Evolutionary conservation across 495 filamentous ascomycete species (phyloP).

Genomic region (Penicillium turbatum): DNA sequence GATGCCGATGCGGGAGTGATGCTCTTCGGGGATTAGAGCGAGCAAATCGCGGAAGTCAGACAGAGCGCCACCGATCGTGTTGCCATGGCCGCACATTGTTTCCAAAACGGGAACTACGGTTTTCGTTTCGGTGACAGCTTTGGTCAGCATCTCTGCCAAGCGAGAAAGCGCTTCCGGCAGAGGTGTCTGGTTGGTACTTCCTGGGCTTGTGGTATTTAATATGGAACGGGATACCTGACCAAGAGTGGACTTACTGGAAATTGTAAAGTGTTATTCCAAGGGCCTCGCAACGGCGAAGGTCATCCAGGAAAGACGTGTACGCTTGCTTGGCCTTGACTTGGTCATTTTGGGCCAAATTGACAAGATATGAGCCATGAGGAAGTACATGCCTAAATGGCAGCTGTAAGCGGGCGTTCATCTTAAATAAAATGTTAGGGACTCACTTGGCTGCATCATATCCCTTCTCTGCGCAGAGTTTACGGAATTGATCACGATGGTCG

Average conservation of each 20-base stretch:
- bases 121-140: conserved; percentile 68
- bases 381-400: conserved; percentile 57
- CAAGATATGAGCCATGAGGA: conserved; percentile 92
- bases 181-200: conserved; percentile 63
- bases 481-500: conserved; percentile 64
- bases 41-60: conserved; percentile 85
- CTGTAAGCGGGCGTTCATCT: background rate
- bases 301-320: conserved; percentile 81
- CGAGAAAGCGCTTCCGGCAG: conserved; percentile 67
- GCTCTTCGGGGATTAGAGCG: conserved; percentile 54
- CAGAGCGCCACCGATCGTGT: conserved; percentile 80
- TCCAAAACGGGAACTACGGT: conserved; percentile 81
- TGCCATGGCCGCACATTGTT: conserved; percentile 89
- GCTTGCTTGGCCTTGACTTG: conserved; percentile 76
- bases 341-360: conserved; percentile 88
- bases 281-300: conserved; percentile 80
- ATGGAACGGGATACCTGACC: background rate
- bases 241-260: conserved; percentile 63
- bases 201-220: conserved; percentile 51
- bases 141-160: conserved; percentile 74
- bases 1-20: conserved; percentile 86
- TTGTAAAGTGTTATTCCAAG: conserved; percentile 91
- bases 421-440: conserved; percentile 5
- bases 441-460: conserved; percentile 63
- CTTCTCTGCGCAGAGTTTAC: conserved; percentile 59